Conservation (phyloP, 1,284 basidiomycete species). For the Entoloma clypeatum region DNA sequence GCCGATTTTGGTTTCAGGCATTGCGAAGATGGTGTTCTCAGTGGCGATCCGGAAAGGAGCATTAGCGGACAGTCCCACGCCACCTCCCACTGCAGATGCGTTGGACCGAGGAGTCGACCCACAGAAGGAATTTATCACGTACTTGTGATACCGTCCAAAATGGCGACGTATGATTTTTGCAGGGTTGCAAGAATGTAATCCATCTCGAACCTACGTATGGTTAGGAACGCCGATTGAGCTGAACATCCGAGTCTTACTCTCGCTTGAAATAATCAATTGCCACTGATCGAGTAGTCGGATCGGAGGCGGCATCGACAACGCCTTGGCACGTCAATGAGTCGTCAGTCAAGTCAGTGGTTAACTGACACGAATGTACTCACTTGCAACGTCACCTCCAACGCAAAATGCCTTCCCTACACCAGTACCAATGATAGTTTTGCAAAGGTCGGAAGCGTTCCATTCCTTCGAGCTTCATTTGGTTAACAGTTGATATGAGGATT, state of each 20-base stretch:
- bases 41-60: slow-evolving; percentile 93
- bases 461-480: slow-evolving; percentile 44
- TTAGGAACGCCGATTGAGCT: slow-evolving; percentile 5
- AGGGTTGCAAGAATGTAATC: slow-evolving; percentile 83
- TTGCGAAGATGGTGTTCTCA: slow-evolving; percentile 89
- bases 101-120: slow-evolving; percentile 14
- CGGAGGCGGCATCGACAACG: slow-evolving; percentile 49
- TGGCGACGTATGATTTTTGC: slow-evolving; percentile 82
- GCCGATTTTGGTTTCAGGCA: slow-evolving; percentile 96
- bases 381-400: slow-evolving; percentile 90
- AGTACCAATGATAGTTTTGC: slow-evolving; percentile 74
- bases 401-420: slow-evolving; percentile 87
- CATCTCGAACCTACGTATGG: slow-evolving; percentile 75
- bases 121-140: slow-evolving; percentile 31
- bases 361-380: slow-evolving; percentile 42
- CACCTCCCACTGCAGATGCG: slow-evolving; percentile 81
- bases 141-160: slow-evolving; percentile 93
- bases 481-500: slow-evolving; percentile 13
- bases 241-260: slow-evolving; percentile 54
- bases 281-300: slow-evolving; percentile 48
- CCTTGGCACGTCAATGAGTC: slow-evolving; percentile 34
- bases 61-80: slow-evolving; percentile 86
- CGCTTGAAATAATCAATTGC: slow-evolving; percentile 87
- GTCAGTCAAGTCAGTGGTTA: slow-evolving; percentile 13
- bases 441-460: slow-evolving; percentile 75